Base-by-base conservation (phyloP, 1,284 basidiomycete genomes). In the Meira nashicola region DNA sequence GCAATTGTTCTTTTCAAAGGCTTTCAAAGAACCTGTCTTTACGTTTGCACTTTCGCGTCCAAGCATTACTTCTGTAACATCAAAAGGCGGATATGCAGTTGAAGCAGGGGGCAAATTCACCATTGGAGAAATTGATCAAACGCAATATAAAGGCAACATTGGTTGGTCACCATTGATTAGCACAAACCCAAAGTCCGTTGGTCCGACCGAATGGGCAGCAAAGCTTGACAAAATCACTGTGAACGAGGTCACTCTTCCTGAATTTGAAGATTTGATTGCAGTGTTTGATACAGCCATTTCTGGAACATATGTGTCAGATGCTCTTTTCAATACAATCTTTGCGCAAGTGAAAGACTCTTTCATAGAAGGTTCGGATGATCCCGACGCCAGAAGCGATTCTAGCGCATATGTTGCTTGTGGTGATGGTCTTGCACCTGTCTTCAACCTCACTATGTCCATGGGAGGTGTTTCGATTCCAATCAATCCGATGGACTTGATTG, bases 51-150 rank as follows among this genome's bases (percentile, higher is more conserved):
- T 48, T 12, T 8, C 25, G 6, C 17, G 46, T 5, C 46, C 46
- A 21, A 48, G 46, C 21, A 9, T 14, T 23, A 4, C 7, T 21
- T 48, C 46, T 14, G 46, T 8, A 25, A 23, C 17, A 5, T 21
- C 46, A 21, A 21, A 5, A 3, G 17, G 21, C 7, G 21, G 21
- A 5, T 21, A 4, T 5, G 12, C 25, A n/a, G 5, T 17, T 17
- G 69, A 58, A 48, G 63, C 63, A 17, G 77, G 80, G 19, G 80
- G 80, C 25, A 68, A 78, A 21, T 78, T 81, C 59, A 80, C 79
- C n/a, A 66, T 81, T 15, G 80, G 80, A 10, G 75, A 74, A 59
- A 62, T 81, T 12, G 77, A 80, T 65, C 59, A 68, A 15, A 70
- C 72, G n/a, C 73, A 79, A 50, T 81, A 78, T 63, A 60, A 58